Base-by-base conservation (phyloP, 257 asterid species). In the Ehretia macrophylla region DNA sequence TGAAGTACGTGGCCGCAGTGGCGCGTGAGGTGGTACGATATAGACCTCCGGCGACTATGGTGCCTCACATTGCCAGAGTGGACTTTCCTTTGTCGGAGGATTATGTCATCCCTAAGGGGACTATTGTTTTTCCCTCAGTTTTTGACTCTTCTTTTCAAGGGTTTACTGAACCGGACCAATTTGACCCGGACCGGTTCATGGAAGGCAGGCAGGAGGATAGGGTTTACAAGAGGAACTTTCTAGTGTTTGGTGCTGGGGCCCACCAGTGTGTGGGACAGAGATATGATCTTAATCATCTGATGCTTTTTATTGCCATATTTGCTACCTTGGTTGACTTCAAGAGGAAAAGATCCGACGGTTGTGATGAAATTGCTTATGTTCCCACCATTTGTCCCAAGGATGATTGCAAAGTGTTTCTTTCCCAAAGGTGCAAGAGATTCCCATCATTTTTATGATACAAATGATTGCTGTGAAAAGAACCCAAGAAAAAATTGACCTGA, bases 211-310 rank as follows among this genome's bases (percentile, higher is more conserved):
- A 84, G 55, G 96, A 88, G 76, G 96, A 84, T 69, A 87, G 81
- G 76, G 76, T 85, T 32, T 78, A 77, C 54, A 91, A 79, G 69
- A 81, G 69, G 80, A 88, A 88, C 68, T 92, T 56, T 60, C 76
- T 92, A 2, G 97, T 83, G 0, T 92, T 88, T 9, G 98, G 98
- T 17, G 95, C 98, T 14, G 98, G 98, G 77, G 57, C 97, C 78
- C 97, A 92, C 70, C 92, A 79, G 53, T 92, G 98, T 50, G 93
- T 88, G 78, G 98, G 98, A 14, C 96, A 88, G 82, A 84, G 85
- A 81, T 92, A 92, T 40, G 98, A 95, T 0, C 66, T 85, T 0
- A 92, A 86, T 48, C 95, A 88, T 21, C 71, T 88, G 63, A 77
- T 75, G 85, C 67, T 91, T 5, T 85, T 91, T 67, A 75, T 91